Evolutionary conservation across 2,329 filamentous ascomycete genomes (phyloP).

Genomic region (Colletotrichum sp.): DNA sequence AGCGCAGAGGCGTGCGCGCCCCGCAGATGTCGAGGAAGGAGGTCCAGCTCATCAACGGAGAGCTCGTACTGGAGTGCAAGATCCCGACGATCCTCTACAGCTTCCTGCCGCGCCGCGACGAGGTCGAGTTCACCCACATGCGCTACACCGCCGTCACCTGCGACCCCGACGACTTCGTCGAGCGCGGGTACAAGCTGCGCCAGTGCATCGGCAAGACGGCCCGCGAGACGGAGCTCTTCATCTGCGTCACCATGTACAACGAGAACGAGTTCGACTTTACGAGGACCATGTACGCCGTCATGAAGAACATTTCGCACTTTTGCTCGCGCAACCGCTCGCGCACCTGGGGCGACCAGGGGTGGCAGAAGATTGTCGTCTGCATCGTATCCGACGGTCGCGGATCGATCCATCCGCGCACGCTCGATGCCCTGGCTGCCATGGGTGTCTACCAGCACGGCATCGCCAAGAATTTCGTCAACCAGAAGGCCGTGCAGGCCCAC

Average conservation of each 20-base stretch:
- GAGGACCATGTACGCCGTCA: constrained; percentile 96
- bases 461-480: constrained; percentile 97
- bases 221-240: constrained; percentile 93
- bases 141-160: constrained; percentile 98
- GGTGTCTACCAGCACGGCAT: constrained; percentile 98
- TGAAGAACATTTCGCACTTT: constrained; percentile 98
- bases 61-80: constrained; percentile 97
- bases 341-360: constrained; percentile 95
- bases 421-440: constrained; percentile 95
- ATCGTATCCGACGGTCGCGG: constrained; percentile 93
- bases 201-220: constrained; percentile 85
- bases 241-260: constrained; percentile 99
- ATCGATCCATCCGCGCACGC: constrained; percentile 87
- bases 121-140: constrained; percentile 98
- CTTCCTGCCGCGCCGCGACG: constrained; percentile 90
- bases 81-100: constrained; percentile 98
- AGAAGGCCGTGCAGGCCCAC: constrained; percentile 92
- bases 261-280: constrained; percentile 97
- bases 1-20: constrained; percentile 82
- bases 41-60: constrained; percentile 95
- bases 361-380: constrained; percentile 99
- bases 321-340: constrained; percentile 90
- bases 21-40: constrained; percentile 93
- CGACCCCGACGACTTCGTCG: constrained; percentile 92
- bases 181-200: constrained; percentile 87